Evolutionary conservation across 345 rosid genomes (phyloP).

Genomic region (Hirschfeldia incana): DNA sequence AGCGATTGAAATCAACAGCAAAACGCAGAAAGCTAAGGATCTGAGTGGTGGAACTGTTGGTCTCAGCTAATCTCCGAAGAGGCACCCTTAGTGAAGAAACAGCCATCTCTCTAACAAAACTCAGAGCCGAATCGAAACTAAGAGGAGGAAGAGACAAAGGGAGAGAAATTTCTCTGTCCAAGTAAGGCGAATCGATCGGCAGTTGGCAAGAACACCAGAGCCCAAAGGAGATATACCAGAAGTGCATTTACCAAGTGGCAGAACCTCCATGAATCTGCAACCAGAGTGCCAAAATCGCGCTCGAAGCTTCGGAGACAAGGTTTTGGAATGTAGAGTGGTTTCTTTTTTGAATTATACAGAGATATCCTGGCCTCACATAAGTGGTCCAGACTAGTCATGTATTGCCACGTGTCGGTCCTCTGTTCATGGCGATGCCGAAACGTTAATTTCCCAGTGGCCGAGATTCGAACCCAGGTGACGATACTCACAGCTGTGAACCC

Average conservation of each 20-base stretch:
- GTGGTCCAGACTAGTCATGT: too few species aligned
- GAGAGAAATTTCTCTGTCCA: background rate
- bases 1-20: constrained; percentile 17
- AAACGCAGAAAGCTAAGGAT: constrained; percentile 40
- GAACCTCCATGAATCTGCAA: constrained; percentile 15
- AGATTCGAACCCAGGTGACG: too few species aligned
- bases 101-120: constrained; percentile 26
- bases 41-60: constrained; percentile 20
- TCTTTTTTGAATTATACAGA: too few species aligned
- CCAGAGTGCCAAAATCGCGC: constrained; percentile 10
- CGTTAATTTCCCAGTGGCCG: too few species aligned
- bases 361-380: too few species aligned
- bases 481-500: too few species aligned
- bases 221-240: constrained; percentile 38
- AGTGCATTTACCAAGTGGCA: constrained; percentile 17
- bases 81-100: constrained; percentile 8
- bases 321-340: background rate
- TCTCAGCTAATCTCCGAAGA: constrained; percentile 36
- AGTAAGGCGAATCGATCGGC: constrained; percentile 22
- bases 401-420: too few species aligned
- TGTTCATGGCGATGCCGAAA: too few species aligned
- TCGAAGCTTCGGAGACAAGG: constrained; percentile 29
- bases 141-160: constrained; percentile 7
- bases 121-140: constrained; percentile 10
- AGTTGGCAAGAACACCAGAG: constrained; percentile 37